Conservation (phyloP, 768 basidiomycete genomes). For the Russula lepida region DNA sequence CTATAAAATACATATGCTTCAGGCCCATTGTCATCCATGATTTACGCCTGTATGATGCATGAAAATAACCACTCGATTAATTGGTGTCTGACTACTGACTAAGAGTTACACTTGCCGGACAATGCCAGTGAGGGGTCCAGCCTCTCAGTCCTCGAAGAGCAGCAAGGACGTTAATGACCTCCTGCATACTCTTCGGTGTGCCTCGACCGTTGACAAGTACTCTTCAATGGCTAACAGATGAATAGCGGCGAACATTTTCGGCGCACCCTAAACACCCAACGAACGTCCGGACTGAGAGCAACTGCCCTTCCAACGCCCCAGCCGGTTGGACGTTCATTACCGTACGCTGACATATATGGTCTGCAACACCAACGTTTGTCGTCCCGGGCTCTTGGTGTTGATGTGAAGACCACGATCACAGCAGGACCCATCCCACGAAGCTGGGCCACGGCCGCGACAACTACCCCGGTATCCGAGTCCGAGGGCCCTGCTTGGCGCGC, state of each 20-base stretch:
- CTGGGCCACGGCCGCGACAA: constrained; percentile 38
- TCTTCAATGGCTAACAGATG: constrained; percentile 4
- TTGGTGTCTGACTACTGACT: not conserved
- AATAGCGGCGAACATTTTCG: constrained; percentile 65
- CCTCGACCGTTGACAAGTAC: not conserved
- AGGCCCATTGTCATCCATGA: constrained; percentile 12
- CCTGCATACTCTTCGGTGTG: constrained; percentile 46
- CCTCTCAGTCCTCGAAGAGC: not conserved
- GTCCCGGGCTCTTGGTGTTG: not conserved
- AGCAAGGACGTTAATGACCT: constrained; percentile 35
- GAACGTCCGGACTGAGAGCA: constrained; percentile 15
- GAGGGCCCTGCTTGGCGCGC: constrained; percentile 41
- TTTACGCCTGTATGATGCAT: constrained; percentile 11
- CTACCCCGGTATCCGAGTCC: constrained; percentile 24
- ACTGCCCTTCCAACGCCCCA: not conserved
- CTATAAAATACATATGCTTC: constrained; percentile 25
- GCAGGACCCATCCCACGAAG: constrained; percentile 40
- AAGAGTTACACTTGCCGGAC: not conserved
- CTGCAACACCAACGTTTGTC: not conserved
- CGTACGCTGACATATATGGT: constrained; percentile 19
- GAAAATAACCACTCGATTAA: not conserved
- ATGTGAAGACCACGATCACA: not conserved
- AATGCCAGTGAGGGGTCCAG: not conserved
- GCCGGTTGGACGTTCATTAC: constrained; percentile 10
- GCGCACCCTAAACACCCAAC: constrained; percentile 47